phyloP scores from a whole-genome alignment of 2,329 filamentous ascomycete species.

The Helicocarpus griseus region DNA sequence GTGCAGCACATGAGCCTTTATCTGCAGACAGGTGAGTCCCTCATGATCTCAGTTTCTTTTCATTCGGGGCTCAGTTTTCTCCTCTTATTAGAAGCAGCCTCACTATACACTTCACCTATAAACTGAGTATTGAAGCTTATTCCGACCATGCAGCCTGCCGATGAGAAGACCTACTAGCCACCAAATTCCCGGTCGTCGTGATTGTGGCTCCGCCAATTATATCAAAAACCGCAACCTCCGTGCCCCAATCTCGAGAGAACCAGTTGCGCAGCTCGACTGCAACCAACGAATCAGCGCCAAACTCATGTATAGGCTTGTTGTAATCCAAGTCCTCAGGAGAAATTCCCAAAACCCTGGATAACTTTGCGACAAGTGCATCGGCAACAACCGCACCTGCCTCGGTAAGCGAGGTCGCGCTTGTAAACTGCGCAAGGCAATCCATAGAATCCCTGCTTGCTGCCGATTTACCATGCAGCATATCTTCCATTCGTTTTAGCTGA shows the following conservation, averaged over 20 bases:
- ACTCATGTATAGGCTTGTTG: constrained; percentile 20
- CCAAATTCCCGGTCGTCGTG: background rate
- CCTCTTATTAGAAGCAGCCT: too few species aligned
- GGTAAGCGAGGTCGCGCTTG: constrained; percentile 11
- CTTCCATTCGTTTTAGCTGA: background rate
- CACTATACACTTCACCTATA: too few species aligned
- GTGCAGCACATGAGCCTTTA: too few species aligned
- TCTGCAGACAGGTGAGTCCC: too few species aligned
- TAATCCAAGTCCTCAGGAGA: constrained; percentile 21
- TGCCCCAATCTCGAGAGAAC: constrained; percentile 24
- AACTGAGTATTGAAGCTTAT: too few species aligned
- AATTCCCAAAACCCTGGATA: constrained; percentile 26
- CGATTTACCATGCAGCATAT: background rate
- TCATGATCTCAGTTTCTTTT: too few species aligned
- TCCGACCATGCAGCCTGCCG: too few species aligned
- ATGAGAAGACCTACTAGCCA: background rate
- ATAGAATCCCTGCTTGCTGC: background rate
- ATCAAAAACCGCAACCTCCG: constrained; percentile 28
- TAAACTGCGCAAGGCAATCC: constrained; percentile 10
- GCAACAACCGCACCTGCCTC: constrained; percentile 13
- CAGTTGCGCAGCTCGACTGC: constrained; percentile 37
- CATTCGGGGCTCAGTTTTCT: too few species aligned
- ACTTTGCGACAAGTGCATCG: constrained; percentile 18
- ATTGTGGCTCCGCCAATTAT: constrained; percentile 25
- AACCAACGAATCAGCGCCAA: constrained; percentile 35